phyloP scores from a whole-genome alignment of 768 basidiomycete species.

The Rhizopogon vesiculosus region DNA sequence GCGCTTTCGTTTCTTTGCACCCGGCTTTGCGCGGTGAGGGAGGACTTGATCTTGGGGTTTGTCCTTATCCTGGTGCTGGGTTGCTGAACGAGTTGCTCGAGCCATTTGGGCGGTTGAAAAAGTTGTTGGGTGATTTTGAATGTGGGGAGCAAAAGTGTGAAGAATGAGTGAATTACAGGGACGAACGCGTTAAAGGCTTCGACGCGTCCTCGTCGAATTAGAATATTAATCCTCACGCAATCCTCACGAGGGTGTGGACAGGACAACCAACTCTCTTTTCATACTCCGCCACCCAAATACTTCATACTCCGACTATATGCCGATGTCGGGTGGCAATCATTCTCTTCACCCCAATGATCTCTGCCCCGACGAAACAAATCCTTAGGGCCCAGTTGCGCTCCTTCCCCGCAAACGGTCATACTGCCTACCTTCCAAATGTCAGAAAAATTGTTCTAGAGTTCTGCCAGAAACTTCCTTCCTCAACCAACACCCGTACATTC shows the following conservation, averaged over 20 bases:
- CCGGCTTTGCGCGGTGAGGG: constrained; percentile 22
- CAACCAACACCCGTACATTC: constrained; percentile 65
- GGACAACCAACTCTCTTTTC: constrained; percentile 12
- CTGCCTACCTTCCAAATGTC: constrained; percentile 69
- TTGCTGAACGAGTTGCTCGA: constrained; percentile 68
- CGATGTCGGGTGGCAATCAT: constrained; percentile 18
- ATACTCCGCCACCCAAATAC: constrained; percentile 20
- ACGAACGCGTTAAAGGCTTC: constrained; percentile 15
- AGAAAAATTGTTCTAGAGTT: constrained; percentile 87
- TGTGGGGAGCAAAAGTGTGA: constrained; percentile 17
- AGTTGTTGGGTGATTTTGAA: constrained; percentile 6
- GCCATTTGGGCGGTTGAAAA: constrained; percentile 44
- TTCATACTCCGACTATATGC: constrained; percentile 7
- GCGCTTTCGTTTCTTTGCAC: constrained; percentile 69
- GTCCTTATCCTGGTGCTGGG: constrained; percentile 35
- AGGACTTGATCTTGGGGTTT: constrained; percentile 19
- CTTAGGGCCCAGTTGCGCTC: constrained; percentile 49
- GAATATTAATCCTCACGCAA: constrained; percentile 9
- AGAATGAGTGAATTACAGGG: constrained; percentile 19
- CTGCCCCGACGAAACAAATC: constrained; percentile 30
- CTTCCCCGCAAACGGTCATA: constrained; percentile 68
- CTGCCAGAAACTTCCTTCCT: constrained; percentile 80
- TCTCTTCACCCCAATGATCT: constrained; percentile 11
- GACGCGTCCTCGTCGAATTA: constrained; percentile 18
- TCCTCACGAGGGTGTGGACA: constrained; percentile 4